These are phyloP conservation scores for Phytophthora pini DNA, from an alignment of 352 stramenopile genomes.

Conservation along the genomic window DNA sequence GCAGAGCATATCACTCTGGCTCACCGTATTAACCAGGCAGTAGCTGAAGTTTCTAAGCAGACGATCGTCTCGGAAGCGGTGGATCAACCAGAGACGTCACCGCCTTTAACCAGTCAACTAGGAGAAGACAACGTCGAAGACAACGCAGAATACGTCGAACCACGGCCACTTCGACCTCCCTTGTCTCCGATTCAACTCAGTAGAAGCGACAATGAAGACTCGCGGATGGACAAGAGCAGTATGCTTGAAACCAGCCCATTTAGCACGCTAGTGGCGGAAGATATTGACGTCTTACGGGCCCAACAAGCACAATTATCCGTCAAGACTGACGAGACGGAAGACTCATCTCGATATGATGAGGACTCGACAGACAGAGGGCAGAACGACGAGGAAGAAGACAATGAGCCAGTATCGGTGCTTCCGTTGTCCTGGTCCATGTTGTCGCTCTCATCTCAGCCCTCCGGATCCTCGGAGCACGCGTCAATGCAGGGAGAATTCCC, in stretches of 20 bases:
- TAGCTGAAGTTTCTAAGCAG: slow-evolving; percentile 47
- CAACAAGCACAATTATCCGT: slow-evolving; percentile 26
- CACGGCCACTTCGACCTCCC: not conserved
- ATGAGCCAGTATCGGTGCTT: slow-evolving; percentile 47
- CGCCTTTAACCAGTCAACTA: not conserved
- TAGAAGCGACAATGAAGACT: slow-evolving; percentile 15
- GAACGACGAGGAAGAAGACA: slow-evolving; percentile 30
- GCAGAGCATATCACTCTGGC: slow-evolving; percentile 71
- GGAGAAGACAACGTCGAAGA: not conserved
- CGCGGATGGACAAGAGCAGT: not conserved
- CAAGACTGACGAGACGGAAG: slow-evolving; percentile 8
- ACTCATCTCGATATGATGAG: slow-evolving; percentile 8
- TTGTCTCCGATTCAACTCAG: slow-evolving; percentile 13
- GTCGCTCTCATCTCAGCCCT: slow-evolving; percentile 59
- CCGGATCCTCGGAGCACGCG: slow-evolving; percentile 33
- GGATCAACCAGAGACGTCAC: not conserved
- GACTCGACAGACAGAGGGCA: slow-evolving; percentile 11
- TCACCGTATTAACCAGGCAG: slow-evolving; percentile 66
- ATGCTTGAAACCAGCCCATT: slow-evolving; percentile 25
- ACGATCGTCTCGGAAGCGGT: slow-evolving; percentile 1
- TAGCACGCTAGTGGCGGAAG: slow-evolving; percentile 31
- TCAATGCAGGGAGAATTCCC: slow-evolving; percentile 34
- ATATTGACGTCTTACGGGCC: slow-evolving; percentile 30
- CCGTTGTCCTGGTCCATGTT: slow-evolving; percentile 70
- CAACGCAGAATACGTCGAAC: slow-evolving; percentile 2